Conservation (phyloP, 208 protist genomes). For the Naegleria lovaniensis region DNA sequence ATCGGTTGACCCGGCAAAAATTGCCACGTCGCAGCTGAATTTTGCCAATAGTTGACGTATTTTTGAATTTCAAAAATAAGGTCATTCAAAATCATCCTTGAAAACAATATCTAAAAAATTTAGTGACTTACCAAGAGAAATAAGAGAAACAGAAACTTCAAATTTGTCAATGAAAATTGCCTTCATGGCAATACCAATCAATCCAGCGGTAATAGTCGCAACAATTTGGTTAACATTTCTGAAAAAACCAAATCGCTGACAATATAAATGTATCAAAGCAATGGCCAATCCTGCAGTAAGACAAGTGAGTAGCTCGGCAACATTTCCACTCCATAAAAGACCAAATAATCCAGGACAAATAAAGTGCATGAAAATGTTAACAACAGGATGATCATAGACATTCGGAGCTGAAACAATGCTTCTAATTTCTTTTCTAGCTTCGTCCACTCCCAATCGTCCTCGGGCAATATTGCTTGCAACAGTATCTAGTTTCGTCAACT, state of each 20-base stretch:
- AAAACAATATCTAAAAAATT: too few relatives aligned
- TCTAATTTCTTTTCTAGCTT: slow-evolving; percentile 1
- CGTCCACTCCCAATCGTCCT: not conserved
- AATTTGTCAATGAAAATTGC: not conserved
- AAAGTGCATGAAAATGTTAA: not conserved
- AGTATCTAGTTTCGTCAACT: not conserved
- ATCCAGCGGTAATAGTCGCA: not conserved
- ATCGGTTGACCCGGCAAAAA: slow-evolving; percentile 11
- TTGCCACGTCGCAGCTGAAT: not conserved
- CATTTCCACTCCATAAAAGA: not conserved
- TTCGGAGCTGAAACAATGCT: not conserved
- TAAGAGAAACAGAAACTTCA: not conserved
- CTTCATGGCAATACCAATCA: not conserved
- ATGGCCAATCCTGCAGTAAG: not conserved
- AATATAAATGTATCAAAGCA: not conserved
- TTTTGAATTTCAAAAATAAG: too few relatives aligned
- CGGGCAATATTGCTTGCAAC: not conserved
- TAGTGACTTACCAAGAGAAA: not conserved
- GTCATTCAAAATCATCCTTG: too few relatives aligned
- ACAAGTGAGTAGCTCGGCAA: not conserved
- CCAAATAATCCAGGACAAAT: not conserved
- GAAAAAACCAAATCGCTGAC: not conserved
- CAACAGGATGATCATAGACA: not conserved
- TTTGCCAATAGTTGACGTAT: too few relatives aligned
- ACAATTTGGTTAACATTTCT: not conserved